These are phyloP conservation scores for Barnettozyma salicaria DNA, from an alignment of 805 yeast genomes.

Conservation along the genomic window DNA sequence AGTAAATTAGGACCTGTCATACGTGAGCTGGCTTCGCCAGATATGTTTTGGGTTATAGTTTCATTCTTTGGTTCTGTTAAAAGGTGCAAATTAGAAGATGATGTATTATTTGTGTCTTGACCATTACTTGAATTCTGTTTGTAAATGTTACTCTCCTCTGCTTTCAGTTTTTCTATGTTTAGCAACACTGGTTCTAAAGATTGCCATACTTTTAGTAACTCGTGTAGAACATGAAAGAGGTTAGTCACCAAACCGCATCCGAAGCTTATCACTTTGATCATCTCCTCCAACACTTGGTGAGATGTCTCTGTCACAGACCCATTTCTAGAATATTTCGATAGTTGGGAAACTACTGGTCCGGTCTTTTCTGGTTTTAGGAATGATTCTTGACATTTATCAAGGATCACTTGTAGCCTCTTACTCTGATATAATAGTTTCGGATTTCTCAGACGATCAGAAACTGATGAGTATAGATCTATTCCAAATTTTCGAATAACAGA, in stretches of 20 bases:
- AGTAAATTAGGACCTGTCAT: too few relatives aligned
- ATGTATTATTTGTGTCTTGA: too few relatives aligned
- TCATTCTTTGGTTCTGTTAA: too few relatives aligned
- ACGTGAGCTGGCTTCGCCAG: too few relatives aligned
- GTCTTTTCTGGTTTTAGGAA: conserved; percentile 36
- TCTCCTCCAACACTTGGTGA: conserved; percentile 30
- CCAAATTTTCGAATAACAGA: conserved; percentile 36
- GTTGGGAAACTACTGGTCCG: conserved; percentile 38
- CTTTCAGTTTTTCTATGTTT: conserved; percentile 15
- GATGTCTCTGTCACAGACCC: conserved; percentile 31
- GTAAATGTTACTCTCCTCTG: conserved; percentile 13
- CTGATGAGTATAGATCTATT: conserved; percentile 35
- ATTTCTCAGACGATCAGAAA: conserved; percentile 34
- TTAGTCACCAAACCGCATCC: conserved; percentile 10
- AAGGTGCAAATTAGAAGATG: too few relatives aligned
- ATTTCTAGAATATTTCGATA: conserved; percentile 36
- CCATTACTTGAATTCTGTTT: conserved; percentile 15
- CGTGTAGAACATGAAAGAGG: conserved; percentile 6
- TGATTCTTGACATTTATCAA: conserved; percentile 31
- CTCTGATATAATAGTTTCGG: conserved; percentile 29
- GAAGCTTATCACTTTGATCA: conserved; percentile 13
- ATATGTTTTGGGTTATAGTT: too few relatives aligned
- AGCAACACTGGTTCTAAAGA: conserved; percentile 8
- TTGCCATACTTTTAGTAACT: conserved; percentile 20
- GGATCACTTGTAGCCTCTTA: conserved; percentile 12